Conservation (phyloP, 768 basidiomycete species). For the Mycena amicta region DNA sequence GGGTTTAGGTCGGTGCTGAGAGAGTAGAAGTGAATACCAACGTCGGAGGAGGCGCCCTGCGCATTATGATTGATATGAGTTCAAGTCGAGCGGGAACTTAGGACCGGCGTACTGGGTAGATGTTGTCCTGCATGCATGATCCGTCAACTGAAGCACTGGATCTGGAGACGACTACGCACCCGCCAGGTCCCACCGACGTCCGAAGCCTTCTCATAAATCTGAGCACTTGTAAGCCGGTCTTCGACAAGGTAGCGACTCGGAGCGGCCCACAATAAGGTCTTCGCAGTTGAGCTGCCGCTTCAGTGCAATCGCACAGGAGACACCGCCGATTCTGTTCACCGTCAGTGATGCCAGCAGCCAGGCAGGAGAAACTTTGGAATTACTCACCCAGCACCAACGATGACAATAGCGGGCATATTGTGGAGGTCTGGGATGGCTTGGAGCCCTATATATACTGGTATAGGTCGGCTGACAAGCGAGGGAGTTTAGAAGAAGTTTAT, state of each 20-base stretch:
- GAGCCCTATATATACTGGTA: not conserved
- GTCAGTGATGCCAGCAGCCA: not conserved
- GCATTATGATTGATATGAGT: constrained; percentile 26
- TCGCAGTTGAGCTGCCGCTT: constrained; percentile 38
- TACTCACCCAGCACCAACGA: constrained; percentile 40
- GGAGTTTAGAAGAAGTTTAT: too few species aligned
- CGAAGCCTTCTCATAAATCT: constrained; percentile 52
- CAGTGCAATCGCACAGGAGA: constrained; percentile 45
- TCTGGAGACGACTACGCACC: constrained; percentile 32
- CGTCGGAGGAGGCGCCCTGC: constrained; percentile 50
- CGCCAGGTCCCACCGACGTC: constrained; percentile 57
- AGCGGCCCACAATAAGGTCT: constrained; percentile 41
- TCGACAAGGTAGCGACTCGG: not conserved
- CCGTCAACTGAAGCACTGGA: not conserved
- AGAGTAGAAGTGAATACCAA: constrained; percentile 45
- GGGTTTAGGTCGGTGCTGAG: constrained; percentile 51
- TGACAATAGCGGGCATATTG: constrained; percentile 20
- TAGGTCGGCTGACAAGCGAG: not conserved
- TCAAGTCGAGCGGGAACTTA: constrained; percentile 9
- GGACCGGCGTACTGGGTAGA: constrained; percentile 33
- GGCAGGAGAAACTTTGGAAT: not conserved
- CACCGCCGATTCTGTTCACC: constrained; percentile 39
- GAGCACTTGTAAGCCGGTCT: not conserved
- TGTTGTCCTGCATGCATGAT: constrained; percentile 33
- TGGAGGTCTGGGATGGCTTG: not conserved